These are phyloP conservation scores for Dryas octopetala DNA, from an alignment of 306 rosid genomes.

Conservation along the genomic window DNA sequence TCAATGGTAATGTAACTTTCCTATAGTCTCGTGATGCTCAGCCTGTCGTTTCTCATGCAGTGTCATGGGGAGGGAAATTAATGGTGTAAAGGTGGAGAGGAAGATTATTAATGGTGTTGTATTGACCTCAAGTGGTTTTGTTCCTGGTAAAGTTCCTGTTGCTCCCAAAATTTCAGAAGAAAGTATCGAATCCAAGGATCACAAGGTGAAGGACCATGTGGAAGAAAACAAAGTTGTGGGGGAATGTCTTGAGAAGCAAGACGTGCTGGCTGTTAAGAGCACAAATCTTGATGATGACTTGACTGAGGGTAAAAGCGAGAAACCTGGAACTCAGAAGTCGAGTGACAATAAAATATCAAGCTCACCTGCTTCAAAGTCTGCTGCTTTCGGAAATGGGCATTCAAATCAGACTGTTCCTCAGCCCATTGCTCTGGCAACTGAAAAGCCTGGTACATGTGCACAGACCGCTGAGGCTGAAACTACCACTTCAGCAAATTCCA, in stretches of 20 bases:
- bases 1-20: background rate
- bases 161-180: conserved; percentile 64
- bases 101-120: conserved; percentile 44
- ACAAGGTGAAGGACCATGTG: conserved; percentile 55
- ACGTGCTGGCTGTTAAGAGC: conserved; percentile 47
- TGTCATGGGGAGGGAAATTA: conserved; percentile 85
- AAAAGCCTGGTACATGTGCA: conserved; percentile 39
- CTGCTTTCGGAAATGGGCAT: conserved; percentile 37
- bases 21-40: conserved; percentile 19
- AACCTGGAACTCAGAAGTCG: conserved; percentile 41
- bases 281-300: conserved; percentile 39
- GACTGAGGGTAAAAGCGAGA: conserved; percentile 48
- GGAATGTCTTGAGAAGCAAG: conserved; percentile 47
- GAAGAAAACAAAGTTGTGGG: conserved; percentile 45
- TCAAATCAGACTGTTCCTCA: conserved; percentile 50
- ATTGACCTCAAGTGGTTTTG: conserved; percentile 44
- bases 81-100: conserved; percentile 50
- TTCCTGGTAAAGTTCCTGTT: conserved; percentile 48
- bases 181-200: conserved; percentile 55
- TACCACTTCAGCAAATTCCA: conserved; percentile 44
- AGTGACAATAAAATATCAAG: conserved; percentile 39
- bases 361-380: conserved; percentile 47
- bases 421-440: conserved; percentile 51
- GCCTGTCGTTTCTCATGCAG: conserved; percentile 48
- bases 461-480: conserved; percentile 44